Conservation (phyloP, 2,329 filamentous ascomycete genomes). For the Fusarium napiforme region DNA sequence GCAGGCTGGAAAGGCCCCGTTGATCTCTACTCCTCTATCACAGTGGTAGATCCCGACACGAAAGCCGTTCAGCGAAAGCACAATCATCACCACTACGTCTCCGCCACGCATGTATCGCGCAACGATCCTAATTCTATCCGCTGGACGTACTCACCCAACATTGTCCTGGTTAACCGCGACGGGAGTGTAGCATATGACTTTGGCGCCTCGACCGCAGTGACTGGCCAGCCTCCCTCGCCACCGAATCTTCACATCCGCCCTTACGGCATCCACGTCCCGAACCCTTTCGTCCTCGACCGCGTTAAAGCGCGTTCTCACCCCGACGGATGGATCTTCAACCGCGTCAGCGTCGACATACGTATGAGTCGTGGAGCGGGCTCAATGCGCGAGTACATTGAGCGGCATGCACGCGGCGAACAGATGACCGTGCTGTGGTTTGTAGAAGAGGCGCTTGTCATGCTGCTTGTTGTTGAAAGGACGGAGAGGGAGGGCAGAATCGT, state of each 20-base stretch:
- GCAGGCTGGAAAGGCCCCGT: slow-evolving; percentile 51
- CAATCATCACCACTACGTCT: slow-evolving; percentile 51
- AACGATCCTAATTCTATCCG: slow-evolving; percentile 46
- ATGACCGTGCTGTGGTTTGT: slow-evolving; percentile 53
- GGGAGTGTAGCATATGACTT: slow-evolving; percentile 50
- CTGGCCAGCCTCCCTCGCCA: slow-evolving; percentile 32
- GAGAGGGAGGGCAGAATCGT: slow-evolving; percentile 24
- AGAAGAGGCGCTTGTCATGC: slow-evolving; percentile 49
- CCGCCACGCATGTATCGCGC: slow-evolving; percentile 49
- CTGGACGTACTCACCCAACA: slow-evolving; percentile 51
- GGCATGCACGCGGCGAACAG: slow-evolving; percentile 49
- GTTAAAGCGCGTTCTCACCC: slow-evolving; percentile 49
- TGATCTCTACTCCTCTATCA: slow-evolving; percentile 49
- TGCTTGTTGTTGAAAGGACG: slow-evolving; percentile 48
- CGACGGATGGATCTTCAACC: slow-evolving; percentile 51
- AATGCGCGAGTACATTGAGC: slow-evolving; percentile 50
- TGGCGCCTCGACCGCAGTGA: slow-evolving; percentile 12
- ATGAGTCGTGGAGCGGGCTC: slow-evolving; percentile 45
- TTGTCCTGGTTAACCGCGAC: slow-evolving; percentile 45
- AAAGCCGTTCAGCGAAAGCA: slow-evolving; percentile 46
- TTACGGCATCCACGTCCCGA: slow-evolving; percentile 48
- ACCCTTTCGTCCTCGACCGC: slow-evolving; percentile 49
- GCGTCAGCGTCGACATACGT: slow-evolving; percentile 49
- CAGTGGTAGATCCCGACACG: slow-evolving; percentile 46
- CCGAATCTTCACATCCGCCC: slow-evolving; percentile 41